A percentile compares a stretch with the other conserved stretches of the same genome.
phyloP scores from a whole-genome alignment of 1,139 yeast species.

The Saccharomyces hybrid region DNA sequence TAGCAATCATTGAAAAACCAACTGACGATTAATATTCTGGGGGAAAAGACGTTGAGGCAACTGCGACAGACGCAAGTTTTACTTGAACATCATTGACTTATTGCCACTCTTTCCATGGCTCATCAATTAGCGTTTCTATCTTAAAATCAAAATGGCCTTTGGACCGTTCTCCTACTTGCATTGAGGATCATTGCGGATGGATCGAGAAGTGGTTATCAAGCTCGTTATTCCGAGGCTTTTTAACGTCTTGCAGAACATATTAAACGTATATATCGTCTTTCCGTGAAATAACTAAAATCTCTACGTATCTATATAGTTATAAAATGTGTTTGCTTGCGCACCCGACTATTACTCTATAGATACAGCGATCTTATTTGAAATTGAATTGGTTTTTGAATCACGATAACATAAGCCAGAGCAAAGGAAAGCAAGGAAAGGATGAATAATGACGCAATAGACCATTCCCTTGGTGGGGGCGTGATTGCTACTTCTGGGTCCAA shows the following conservation, averaged over 20 bases:
- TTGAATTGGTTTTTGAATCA: background rate
- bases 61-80: background rate
- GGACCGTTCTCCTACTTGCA: no score
- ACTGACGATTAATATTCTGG: background rate
- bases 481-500: slow-evolving; percentile 9
- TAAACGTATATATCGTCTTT: no score
- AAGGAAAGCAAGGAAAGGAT: background rate
- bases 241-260: no score
- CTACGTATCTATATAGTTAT: background rate
- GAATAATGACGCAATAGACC: background rate
- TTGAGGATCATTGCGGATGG: no score
- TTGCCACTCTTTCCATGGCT: no score
- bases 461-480: slow-evolving; percentile 1
- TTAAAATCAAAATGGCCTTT: no score
- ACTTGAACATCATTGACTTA: no score
- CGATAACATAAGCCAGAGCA: background rate
- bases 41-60: background rate
- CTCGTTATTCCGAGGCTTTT: no score
- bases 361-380: background rate
- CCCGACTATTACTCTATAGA: background rate
- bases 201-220: no score
- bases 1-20: background rate
- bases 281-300: no score
- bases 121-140: no score
- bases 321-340: background rate